These are phyloP conservation scores for Anethum foeniculum DNA, from an alignment of 140 eudicot genomes.

Conservation along the genomic window DNA sequence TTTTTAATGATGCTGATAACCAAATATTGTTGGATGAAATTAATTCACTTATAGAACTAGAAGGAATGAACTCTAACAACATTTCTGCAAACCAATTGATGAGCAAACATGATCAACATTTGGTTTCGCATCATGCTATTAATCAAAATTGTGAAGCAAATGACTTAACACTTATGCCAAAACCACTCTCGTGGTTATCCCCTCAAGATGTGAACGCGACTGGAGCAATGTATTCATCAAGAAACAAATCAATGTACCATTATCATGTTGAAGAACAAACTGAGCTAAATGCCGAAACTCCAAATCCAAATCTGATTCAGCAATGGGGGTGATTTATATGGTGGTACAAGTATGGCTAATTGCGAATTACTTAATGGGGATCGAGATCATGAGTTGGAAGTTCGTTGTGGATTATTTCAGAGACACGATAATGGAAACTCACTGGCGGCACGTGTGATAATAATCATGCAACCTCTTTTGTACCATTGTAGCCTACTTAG, in stretches of 20 bases:
- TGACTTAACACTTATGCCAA: not conserved
- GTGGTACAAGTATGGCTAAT: not conserved
- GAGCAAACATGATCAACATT: not conserved
- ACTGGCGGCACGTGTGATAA: not conserved
- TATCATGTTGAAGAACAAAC: not conserved
- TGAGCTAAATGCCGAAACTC: not conserved
- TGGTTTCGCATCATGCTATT: not conserved
- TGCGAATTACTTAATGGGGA: not conserved
- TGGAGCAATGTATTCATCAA: not conserved
- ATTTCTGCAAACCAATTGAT: not conserved
- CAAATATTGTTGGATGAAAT: not conserved
- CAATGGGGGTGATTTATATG: not conserved
- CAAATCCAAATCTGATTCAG: not conserved
- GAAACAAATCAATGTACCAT: not conserved
- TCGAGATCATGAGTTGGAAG: not conserved
- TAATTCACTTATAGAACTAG: not conserved
- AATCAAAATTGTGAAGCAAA: not conserved
- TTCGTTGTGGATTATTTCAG: not conserved
- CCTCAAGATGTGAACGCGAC: not conserved
- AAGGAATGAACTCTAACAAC: not conserved
- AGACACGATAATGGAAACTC: not conserved
- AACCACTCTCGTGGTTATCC: not conserved
- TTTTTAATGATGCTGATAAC: not conserved
- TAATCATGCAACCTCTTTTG: not conserved
- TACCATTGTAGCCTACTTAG: not conserved